Evolutionary conservation across 2,329 filamentous ascomycete species (phyloP).

Genomic region (Rachicladosporium sp.): DNA sequence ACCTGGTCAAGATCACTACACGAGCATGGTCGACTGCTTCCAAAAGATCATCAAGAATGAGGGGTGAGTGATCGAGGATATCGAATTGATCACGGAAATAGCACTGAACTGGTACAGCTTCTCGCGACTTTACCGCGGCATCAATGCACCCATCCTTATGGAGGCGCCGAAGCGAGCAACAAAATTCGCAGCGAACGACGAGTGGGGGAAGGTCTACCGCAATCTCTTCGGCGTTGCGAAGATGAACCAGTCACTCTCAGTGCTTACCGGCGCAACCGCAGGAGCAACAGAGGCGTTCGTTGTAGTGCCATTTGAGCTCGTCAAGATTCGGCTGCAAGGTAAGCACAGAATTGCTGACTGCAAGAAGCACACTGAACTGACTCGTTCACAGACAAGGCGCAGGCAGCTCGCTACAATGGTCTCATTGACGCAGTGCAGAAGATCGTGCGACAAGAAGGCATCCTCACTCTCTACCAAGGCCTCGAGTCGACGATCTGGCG

Average conservation of each 20-base stretch:
- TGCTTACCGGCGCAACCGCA: constrained; percentile 86
- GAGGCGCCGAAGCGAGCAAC: constrained; percentile 89
- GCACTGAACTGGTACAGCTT: constrained; percentile 36
- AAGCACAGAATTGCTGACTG: constrained; percentile 2
- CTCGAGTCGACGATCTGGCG: constrained; percentile 95
- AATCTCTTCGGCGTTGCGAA: constrained; percentile 70
- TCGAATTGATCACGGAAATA: constrained; percentile 1
- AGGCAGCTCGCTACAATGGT: constrained; percentile 75
- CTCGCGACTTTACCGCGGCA: constrained; percentile 88
- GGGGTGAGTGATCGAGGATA: constrained; percentile 49
- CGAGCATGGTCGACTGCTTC: constrained; percentile 97
- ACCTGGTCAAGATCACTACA: constrained; percentile 73
- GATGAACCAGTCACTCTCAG: constrained; percentile 83
- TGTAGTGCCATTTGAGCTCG: constrained; percentile 92
- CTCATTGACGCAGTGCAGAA: constrained; percentile 69
- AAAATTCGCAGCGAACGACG: constrained; percentile 98
- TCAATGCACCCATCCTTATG: constrained; percentile 93
- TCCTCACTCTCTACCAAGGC: constrained; percentile 87
- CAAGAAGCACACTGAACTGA: neutral
- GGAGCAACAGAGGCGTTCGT: constrained; percentile 94
- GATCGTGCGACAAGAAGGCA: constrained; percentile 72
- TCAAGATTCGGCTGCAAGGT: constrained; percentile 89
- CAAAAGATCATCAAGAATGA: constrained; percentile 92
- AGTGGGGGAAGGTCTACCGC: constrained; percentile 93
- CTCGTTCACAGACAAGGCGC: constrained; percentile 57